Conservation (phyloP, 345 rosid species). For the Ceriops tagal region DNA sequence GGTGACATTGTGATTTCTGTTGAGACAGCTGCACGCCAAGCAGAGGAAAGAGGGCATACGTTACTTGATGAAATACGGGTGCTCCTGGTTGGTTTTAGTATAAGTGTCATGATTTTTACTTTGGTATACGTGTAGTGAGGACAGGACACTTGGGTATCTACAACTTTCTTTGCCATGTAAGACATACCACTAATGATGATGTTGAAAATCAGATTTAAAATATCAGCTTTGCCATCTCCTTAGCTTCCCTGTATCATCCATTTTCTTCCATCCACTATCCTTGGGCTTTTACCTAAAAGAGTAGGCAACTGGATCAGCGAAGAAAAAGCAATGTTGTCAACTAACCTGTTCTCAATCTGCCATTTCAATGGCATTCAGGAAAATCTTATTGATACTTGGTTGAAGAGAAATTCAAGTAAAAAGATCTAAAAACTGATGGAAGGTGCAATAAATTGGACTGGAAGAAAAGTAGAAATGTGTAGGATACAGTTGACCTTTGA, state of each 20-base stretch:
- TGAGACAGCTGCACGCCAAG: slow-evolving; percentile 90
- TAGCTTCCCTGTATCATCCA: not conserved
- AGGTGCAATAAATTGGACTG: no score
- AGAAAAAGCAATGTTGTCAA: no score
- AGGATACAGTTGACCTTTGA: no score
- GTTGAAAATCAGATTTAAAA: not conserved
- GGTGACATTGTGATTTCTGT: slow-evolving; percentile 93
- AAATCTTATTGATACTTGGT: no score
- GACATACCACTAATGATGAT: not conserved
- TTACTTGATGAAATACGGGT: slow-evolving; percentile 90
- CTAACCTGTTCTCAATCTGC: no score
- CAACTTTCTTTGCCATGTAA: not conserved
- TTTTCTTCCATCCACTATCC: not conserved
- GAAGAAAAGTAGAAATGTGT: no score
- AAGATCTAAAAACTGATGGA: no score
- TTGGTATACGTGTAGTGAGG: not conserved
- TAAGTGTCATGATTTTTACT: not conserved
- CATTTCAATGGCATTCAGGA: no score
- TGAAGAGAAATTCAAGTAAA: no score
- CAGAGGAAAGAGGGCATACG: slow-evolving; percentile 84
- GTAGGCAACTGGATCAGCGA: no score
- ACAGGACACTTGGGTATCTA: not conserved
- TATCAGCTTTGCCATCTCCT: not conserved
- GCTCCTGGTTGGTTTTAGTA: slow-evolving; percentile 61
- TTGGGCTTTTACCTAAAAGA: not conserved